phyloP scores from a whole-genome alignment of 768 basidiomycete genomes.

The Leccinum obscurum region DNA sequence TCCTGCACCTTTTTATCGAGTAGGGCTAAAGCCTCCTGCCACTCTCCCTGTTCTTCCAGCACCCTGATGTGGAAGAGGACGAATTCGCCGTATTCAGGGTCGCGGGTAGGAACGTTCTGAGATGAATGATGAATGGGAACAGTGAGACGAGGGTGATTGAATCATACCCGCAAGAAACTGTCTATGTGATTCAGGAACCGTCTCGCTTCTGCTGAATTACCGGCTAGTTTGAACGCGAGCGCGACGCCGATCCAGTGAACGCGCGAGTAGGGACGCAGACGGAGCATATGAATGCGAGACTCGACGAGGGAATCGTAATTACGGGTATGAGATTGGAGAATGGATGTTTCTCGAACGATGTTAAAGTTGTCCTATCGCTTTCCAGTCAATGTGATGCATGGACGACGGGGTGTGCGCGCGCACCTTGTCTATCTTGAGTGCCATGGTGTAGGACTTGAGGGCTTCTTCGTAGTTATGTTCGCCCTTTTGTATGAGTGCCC shows the following conservation, averaged over 20 bases:
- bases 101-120: constrained; percentile 75
- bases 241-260: constrained; percentile 90
- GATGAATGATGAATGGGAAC: constrained; percentile 9
- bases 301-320: constrained; percentile 77
- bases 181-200: constrained; percentile 74
- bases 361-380: constrained; percentile 87
- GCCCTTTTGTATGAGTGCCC: constrained; percentile 90
- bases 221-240: constrained; percentile 84
- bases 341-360: constrained; percentile 86
- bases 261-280: constrained; percentile 76
- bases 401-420: constrained; percentile 20
- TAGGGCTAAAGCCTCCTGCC: constrained; percentile 56
- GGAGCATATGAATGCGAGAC: constrained; percentile 78
- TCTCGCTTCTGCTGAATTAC: constrained; percentile 68
- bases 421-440: constrained; percentile 87
- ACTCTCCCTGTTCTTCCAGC: constrained; percentile 71
- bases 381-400: constrained; percentile 4
- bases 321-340: constrained; percentile 86
- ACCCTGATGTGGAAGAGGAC: constrained; percentile 74
- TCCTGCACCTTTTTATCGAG: constrained; percentile 67
- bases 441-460: constrained; percentile 88
- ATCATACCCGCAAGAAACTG: constrained; percentile 61
- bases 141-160: background rate
- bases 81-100: constrained; percentile 83
- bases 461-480: constrained; percentile 96